Percentiles rank a stretch among this genome's conserved stretches.
Conservation (phyloP, 164 flowering plant species). For the Houttuynia cordata region DNA sequence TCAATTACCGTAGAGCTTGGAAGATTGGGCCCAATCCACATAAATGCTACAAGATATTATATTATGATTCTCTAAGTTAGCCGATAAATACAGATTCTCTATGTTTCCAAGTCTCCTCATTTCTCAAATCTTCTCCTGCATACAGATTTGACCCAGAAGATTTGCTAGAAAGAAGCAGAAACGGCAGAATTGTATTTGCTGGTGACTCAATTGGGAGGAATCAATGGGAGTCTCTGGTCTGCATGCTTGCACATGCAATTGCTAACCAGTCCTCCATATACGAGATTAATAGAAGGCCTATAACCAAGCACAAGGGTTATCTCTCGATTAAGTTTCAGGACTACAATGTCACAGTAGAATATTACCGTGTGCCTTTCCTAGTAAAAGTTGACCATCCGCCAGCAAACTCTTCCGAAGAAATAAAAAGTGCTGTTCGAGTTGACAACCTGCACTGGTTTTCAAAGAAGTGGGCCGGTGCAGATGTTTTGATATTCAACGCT, state of each 20-base stretch:
- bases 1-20: too few species aligned
- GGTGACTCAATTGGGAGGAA: constrained; percentile 90
- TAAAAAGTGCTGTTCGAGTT: constrained; percentile 31
- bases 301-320: constrained; percentile 73
- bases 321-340: constrained; percentile 55
- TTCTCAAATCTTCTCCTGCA: background rate
- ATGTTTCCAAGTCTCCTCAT: background rate
- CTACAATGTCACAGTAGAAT: constrained; percentile 66
- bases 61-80: too few species aligned
- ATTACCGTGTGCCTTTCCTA: constrained; percentile 70
- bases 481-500: constrained; percentile 63
- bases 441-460: constrained; percentile 56
- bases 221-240: constrained; percentile 90
- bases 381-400: constrained; percentile 35
- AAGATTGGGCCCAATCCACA: too few species aligned
- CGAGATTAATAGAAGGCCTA: constrained; percentile 62
- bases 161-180: constrained; percentile 45
- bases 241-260: constrained; percentile 69
- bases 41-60: too few species aligned
- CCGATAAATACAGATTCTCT: too few species aligned
- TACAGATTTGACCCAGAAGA: constrained; percentile 63
- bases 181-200: constrained; percentile 63
- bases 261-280: constrained; percentile 48
- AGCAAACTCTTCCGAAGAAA: constrained; percentile 21
- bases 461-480: constrained; percentile 51